Evolutionary conservation across 495 filamentous ascomycete species (phyloP).

Genomic region (Oleoguttula mirabilis): DNA sequence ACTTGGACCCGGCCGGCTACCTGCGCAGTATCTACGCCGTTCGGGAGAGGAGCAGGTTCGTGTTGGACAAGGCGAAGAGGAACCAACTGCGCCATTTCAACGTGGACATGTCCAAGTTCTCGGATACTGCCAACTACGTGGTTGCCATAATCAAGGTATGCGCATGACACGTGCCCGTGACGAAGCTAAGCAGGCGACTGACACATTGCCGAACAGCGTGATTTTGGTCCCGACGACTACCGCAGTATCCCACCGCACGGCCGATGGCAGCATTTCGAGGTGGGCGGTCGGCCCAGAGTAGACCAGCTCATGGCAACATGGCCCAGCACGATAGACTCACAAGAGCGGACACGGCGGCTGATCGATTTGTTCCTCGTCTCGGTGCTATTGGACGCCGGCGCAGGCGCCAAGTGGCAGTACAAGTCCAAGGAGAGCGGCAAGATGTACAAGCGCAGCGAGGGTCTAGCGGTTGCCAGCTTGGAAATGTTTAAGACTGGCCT

Average conservation of each 20-base stretch:
- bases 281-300: slow-evolving; percentile 66
- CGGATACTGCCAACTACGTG: slow-evolving; percentile 80
- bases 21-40: slow-evolving; percentile 83
- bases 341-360: slow-evolving; percentile 63
- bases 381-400: slow-evolving; percentile 81
- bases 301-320: slow-evolving; percentile 59
- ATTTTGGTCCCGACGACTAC: slow-evolving; percentile 81
- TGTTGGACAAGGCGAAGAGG: slow-evolving; percentile 63
- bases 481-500: slow-evolving; percentile 97
- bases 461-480: slow-evolving; percentile 81
- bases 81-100: slow-evolving; percentile 82
- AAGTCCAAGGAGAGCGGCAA: slow-evolving; percentile 82
- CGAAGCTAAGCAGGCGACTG: slow-evolving; percentile 15
- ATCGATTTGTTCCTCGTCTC: slow-evolving; percentile 81
- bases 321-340: slow-evolving; percentile 48
- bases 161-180: slow-evolving; percentile 4
- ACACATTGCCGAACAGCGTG: slow-evolving; percentile 45
- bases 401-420: slow-evolving; percentile 76
- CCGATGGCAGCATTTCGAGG: slow-evolving; percentile 81
- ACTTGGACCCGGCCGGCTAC: slow-evolving; percentile 82
- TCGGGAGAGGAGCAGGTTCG: slow-evolving; percentile 59
- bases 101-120: slow-evolving; percentile 80
- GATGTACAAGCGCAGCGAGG: slow-evolving; percentile 75
- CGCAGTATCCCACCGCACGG: slow-evolving; percentile 74
- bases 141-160: slow-evolving; percentile 91